Percentiles rank a stretch among this genome's conserved stretches.
Conservation (phyloP, 495 filamentous ascomycete genomes). For the Penicillium lividum region DNA sequence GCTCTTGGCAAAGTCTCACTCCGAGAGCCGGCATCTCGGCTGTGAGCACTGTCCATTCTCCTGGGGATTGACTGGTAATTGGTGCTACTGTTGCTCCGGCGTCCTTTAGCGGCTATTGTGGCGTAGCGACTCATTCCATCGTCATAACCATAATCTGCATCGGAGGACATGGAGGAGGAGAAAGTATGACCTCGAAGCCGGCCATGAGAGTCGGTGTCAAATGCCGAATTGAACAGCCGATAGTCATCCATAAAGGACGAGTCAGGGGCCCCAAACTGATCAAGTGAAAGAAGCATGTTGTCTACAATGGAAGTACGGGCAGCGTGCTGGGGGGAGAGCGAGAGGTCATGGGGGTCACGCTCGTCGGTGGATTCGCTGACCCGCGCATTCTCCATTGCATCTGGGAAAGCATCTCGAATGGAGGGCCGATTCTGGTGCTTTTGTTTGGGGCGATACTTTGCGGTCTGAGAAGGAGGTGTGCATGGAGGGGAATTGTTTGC, state of each 20-base stretch:
- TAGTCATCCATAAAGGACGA: slow-evolving; percentile 43
- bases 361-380: slow-evolving; percentile 47
- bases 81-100: slow-evolving; percentile 82
- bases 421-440: slow-evolving; percentile 35
- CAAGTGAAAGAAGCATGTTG: slow-evolving; percentile 88
- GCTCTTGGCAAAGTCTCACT: slow-evolving; percentile 29
- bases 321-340: slow-evolving; percentile 70
- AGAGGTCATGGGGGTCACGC: slow-evolving; percentile 86
- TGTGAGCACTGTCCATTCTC: slow-evolving; percentile 63
- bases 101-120: slow-evolving; percentile 54
- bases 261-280: slow-evolving; percentile 66
- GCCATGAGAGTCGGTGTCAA: slow-evolving; percentile 36
- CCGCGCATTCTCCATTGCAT: slow-evolving; percentile 46
- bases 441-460: slow-evolving; percentile 36
- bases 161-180: slow-evolving; percentile 72
- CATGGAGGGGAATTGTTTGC: slow-evolving; percentile 42
- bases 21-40: slow-evolving; percentile 39
- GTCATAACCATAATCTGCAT: slow-evolving; percentile 69
- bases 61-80: slow-evolving; percentile 64
- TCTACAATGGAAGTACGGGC: slow-evolving; percentile 85
- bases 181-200: slow-evolving; percentile 62
- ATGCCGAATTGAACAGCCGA: slow-evolving; percentile 43
- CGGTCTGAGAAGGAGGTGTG: slow-evolving; percentile 45
- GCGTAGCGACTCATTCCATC: slow-evolving; percentile 63
- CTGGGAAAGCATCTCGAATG: slow-evolving; percentile 53